phyloP scores from a whole-genome alignment of 2,329 filamentous ascomycete genomes.

The Bipolaris bicolor region DNA sequence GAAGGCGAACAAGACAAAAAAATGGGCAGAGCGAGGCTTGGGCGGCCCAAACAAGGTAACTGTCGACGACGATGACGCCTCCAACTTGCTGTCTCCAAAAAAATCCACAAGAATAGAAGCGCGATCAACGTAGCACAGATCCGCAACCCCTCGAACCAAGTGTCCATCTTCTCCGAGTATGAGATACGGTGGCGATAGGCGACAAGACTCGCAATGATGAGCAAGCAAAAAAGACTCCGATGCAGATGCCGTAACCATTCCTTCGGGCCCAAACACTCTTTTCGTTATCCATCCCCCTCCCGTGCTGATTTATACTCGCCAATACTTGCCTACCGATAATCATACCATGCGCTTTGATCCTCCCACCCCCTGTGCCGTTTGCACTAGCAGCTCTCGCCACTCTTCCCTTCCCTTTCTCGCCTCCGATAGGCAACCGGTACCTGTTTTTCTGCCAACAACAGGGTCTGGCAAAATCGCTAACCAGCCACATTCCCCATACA shows the following conservation, averaged over 20 bases:
- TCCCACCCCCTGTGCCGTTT: neutral
- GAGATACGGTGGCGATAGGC: neutral
- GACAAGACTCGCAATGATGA: neutral
- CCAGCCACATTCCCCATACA: no score
- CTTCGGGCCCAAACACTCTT: constrained; percentile 2
- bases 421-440: no score
- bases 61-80: neutral
- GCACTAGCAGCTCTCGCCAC: no score
- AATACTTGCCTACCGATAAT: constrained; percentile 2
- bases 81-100: neutral
- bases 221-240: constrained; percentile 4
- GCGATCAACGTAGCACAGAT: no score
- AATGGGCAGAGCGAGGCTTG: neutral
- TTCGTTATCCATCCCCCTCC: neutral
- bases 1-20: neutral
- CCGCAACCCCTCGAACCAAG: no score
- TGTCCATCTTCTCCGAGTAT: no score
- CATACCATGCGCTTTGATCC: neutral
- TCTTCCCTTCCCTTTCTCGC: no score
- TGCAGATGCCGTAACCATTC: neutral
- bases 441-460: no score
- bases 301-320: constrained; percentile 1
- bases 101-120: no score
- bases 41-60: neutral
- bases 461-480: no score